A percentile compares a stretch with the other conserved stretches of the same genome.
Evolutionary conservation across 2,329 filamentous ascomycete genomes (phyloP).

Genomic region (Microsporum ferrugineum): DNA sequence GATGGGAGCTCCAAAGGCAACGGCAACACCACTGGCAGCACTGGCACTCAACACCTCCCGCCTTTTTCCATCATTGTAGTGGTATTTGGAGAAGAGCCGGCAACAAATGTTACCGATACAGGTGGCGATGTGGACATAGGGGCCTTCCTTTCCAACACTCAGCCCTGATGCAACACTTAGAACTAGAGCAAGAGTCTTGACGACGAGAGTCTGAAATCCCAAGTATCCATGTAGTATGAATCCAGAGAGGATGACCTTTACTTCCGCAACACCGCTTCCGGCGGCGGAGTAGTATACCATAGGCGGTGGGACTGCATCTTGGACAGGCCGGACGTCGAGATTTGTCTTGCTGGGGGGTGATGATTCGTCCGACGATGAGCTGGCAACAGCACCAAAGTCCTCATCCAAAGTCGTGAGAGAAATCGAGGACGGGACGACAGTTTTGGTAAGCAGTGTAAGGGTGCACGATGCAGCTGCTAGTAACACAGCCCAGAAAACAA

Average conservation of each 20-base stretch:
- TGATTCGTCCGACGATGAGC: constrained; percentile 30
- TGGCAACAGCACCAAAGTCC: constrained; percentile 62
- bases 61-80: constrained; percentile 84
- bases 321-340: constrained; percentile 23
- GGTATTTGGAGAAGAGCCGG: constrained; percentile 88
- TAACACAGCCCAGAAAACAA: constrained; percentile 57
- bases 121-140: constrained; percentile 93
- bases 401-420: constrained; percentile 83
- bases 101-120: constrained; percentile 93
- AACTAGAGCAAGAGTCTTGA: constrained; percentile 74
- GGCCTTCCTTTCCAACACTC: constrained; percentile 87
- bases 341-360: constrained; percentile 29
- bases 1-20: constrained; percentile 86
- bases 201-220: constrained; percentile 70
- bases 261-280: constrained; percentile 91
- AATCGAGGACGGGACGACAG: constrained; percentile 78
- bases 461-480: constrained; percentile 64
- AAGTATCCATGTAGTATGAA: constrained; percentile 95
- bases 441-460: constrained; percentile 82
- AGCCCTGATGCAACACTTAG: constrained; percentile 86
- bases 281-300: constrained; percentile 95
- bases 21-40: constrained; percentile 81
- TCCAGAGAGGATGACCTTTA: constrained; percentile 93
- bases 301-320: constrained; percentile 42
- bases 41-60: constrained; percentile 87